Conservation (phyloP, 129 eudicot genomes). For the Deinandra increscens region DNA sequence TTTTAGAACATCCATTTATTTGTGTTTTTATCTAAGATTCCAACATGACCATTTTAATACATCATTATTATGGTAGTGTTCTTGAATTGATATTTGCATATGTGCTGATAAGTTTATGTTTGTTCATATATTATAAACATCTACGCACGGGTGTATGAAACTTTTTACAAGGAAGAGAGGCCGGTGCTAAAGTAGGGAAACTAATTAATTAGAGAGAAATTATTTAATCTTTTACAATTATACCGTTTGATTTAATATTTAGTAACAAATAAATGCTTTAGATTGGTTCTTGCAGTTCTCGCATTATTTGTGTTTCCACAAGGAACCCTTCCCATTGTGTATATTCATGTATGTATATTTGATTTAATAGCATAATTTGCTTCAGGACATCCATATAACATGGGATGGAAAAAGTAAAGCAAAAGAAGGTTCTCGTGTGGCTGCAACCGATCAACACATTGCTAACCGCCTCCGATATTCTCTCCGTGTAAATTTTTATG, state of each 20-base stretch:
- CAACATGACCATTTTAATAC: background rate
- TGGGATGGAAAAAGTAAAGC: slow-evolving; percentile 37
- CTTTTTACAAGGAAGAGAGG: too few relatives aligned
- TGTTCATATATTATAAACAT: background rate
- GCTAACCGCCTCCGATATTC: slow-evolving; percentile 67
- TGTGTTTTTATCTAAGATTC: background rate
- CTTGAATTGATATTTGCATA: background rate
- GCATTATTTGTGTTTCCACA: too few relatives aligned
- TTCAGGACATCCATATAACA: slow-evolving; percentile 67
- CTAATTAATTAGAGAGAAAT: too few relatives aligned
- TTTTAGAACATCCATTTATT: background rate
- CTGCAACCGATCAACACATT: slow-evolving; percentile 60
- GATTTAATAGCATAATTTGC: background rate
- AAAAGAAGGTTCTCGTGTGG: slow-evolving; percentile 23
- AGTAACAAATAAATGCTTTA: too few relatives aligned
- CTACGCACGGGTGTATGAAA: background rate
- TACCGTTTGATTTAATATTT: too few relatives aligned
- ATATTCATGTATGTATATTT: background rate
- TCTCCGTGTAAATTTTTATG: slow-evolving; percentile 64
- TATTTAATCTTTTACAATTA: too few relatives aligned
- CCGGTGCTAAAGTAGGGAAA: too few relatives aligned
- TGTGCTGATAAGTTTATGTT: background rate
- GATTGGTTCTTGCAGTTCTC: too few relatives aligned
- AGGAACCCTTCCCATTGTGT: background rate
- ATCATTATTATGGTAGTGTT: background rate